phyloP scores from a whole-genome alignment of 2,329 filamentous ascomycete genomes.

The Bisporella sp. region DNA sequence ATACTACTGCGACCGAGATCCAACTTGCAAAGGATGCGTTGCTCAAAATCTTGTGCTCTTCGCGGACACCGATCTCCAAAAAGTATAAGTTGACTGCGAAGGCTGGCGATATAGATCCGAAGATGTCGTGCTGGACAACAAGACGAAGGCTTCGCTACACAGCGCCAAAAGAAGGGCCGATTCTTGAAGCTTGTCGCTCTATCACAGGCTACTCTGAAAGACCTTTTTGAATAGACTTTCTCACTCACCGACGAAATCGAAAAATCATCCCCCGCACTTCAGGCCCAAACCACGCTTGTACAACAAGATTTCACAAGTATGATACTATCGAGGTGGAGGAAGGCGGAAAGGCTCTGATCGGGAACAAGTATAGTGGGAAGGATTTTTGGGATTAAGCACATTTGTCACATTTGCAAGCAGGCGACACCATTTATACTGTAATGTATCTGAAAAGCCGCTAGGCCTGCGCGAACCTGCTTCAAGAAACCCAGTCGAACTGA shows the following conservation, averaged over 20 bases:
- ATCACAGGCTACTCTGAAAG: conserved; percentile 10
- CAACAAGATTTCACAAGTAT: conserved; percentile 10
- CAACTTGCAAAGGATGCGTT: conserved; percentile 12
- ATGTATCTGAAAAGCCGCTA: too few relatives aligned
- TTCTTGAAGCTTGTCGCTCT: conserved; percentile 16
- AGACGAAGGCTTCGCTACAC: conserved; percentile 11
- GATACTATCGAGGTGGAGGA: conserved; percentile 5
- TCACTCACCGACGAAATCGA: conserved; percentile 11
- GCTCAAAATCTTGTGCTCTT: conserved; percentile 15
- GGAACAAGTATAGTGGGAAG: conserved; percentile 10
- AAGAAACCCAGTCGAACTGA: too few relatives aligned
- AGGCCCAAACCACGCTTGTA: conserved; percentile 8
- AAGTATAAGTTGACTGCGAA: too few relatives aligned
- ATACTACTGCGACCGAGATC: conserved; percentile 9
- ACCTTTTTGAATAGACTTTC: conserved; percentile 10
- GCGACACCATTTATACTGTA: too few relatives aligned
- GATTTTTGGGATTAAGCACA: conserved; percentile 3
- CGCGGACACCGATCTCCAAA: conserved; percentile 14
- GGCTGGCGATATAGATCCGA: conserved; percentile 5
- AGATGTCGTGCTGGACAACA: conserved; percentile 9
- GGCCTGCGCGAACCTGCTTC: too few relatives aligned
- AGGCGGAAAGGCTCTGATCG: conserved; percentile 4
- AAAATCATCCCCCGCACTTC: conserved; percentile 10
- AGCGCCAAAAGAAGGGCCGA: conserved; percentile 9
- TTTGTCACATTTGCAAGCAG: too few relatives aligned